These are phyloP conservation scores for Silene latifolia DNA, from an alignment of 148 eudicot species.

Conservation along the genomic window DNA sequence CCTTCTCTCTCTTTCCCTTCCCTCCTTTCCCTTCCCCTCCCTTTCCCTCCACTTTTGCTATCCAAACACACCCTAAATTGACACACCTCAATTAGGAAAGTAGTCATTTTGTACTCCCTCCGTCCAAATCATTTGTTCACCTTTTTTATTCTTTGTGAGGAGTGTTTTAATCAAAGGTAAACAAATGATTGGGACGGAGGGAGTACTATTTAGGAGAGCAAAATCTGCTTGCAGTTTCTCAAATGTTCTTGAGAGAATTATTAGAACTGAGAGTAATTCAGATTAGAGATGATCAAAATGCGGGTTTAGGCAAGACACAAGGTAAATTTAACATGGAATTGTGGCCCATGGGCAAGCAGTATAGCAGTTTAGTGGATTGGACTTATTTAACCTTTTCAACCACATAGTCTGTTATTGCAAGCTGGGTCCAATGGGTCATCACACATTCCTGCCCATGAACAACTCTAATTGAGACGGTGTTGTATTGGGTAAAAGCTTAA, in stretches of 20 bases:
- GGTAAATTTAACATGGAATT: background rate
- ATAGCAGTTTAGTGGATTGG: background rate
- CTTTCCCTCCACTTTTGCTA: too few species aligned
- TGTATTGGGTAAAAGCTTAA: background rate
- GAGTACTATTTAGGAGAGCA: background rate
- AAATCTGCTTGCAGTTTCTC: background rate
- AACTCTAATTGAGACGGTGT: background rate
- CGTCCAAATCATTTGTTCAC: too few species aligned
- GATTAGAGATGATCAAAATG: background rate
- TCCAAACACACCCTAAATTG: background rate
- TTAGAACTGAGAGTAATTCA: background rate
- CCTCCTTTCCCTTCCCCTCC: too few species aligned
- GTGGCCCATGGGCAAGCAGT: background rate
- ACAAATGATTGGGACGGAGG: too few species aligned
- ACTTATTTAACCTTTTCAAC: too few species aligned
- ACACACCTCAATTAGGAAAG: conserved; percentile 4
- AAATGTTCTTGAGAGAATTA: background rate
- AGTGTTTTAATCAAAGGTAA: background rate
- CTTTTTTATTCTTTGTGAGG: background rate
- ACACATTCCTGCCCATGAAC: background rate
- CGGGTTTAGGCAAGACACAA: background rate
- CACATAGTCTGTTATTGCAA: background rate
- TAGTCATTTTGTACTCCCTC: background rate
- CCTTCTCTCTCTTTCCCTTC: too few species aligned
- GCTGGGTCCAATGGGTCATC: background rate